Evolutionary conservation across 371 early-diverging fungal genomes (phyloP).

Genomic region (Paraphysoderma sedebokerense): DNA sequence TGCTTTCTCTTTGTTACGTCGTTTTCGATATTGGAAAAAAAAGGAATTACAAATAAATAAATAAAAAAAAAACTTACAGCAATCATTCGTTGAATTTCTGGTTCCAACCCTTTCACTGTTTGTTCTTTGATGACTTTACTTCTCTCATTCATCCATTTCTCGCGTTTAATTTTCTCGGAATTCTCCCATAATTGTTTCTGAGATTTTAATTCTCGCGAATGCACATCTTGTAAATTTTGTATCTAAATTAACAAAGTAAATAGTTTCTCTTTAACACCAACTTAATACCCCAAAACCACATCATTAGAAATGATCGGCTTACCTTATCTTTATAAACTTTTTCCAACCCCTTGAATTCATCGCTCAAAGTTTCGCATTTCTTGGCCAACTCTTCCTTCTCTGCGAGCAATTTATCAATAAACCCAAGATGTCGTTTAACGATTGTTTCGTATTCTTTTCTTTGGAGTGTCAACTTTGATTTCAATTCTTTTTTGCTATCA

Average conservation of each 20-base stretch:
- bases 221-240: constrained; percentile 18
- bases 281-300: no score
- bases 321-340: constrained; percentile 18
- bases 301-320: no score
- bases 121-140: constrained; percentile 30
- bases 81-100: constrained; percentile 31
- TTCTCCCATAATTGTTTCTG: constrained; percentile 24
- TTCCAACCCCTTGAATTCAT: constrained; percentile 19
- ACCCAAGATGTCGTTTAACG: constrained; percentile 24
- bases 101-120: constrained; percentile 31
- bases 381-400: constrained; percentile 29
- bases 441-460: constrained; percentile 30
- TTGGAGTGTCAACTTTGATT: constrained; percentile 25
- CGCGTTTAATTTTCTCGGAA: constrained; percentile 27
- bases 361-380: constrained; percentile 16
- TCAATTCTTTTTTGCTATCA: constrained; percentile 1
- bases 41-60: no score
- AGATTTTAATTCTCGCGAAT: constrained; percentile 17
- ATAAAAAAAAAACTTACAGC: no score
- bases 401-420: constrained; percentile 24
- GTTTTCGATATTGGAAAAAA: no score
- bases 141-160: constrained; percentile 28
- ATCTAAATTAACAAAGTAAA: no score
- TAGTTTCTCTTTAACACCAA: no score
- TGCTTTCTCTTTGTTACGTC: no score